A percentile compares a stretch with the other conserved stretches of the same genome.
Conservation (phyloP, 73 alveolate genomes). For the Symbiodinium pilosum region DNA sequence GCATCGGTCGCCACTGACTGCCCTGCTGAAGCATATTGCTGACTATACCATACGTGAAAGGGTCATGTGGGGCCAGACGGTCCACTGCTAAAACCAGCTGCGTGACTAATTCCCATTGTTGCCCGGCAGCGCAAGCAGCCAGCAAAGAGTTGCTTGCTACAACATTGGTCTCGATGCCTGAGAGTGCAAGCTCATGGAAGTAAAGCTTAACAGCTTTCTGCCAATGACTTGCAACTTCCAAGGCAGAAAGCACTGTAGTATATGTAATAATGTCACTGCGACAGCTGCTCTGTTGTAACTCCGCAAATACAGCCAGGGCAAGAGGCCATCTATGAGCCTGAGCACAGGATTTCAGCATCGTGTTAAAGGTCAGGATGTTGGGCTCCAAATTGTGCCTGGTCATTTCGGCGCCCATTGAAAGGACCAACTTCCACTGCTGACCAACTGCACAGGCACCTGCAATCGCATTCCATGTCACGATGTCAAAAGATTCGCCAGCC, state of each 20-base stretch:
- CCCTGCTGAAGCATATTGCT: not conserved
- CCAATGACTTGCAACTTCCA: not conserved
- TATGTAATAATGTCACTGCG: not conserved
- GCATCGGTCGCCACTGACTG: not conserved
- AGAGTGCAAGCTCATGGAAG: not conserved
- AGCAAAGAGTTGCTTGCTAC: conserved; percentile 4
- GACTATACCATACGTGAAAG: not conserved
- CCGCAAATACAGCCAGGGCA: not conserved
- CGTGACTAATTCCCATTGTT: not conserved
- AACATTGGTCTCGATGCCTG: not conserved
- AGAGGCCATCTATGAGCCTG: not conserved
- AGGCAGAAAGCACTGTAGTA: not conserved
- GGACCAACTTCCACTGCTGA: not conserved
- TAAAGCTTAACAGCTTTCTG: not conserved
- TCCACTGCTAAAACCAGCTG: not conserved
- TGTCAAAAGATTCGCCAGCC: not conserved
- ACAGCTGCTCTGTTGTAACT: not conserved
- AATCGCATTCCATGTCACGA: not conserved
- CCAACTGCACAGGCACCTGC: not conserved
- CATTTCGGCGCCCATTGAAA: not conserved
- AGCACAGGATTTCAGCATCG: not conserved
- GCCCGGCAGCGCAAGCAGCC: not conserved
- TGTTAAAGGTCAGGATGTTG: not conserved
- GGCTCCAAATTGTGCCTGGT: not conserved
- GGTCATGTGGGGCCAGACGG: not conserved